phyloP scores from a whole-genome alignment of 202 grass and related monocot genomes.

The Zoysia matrella region DNA sequence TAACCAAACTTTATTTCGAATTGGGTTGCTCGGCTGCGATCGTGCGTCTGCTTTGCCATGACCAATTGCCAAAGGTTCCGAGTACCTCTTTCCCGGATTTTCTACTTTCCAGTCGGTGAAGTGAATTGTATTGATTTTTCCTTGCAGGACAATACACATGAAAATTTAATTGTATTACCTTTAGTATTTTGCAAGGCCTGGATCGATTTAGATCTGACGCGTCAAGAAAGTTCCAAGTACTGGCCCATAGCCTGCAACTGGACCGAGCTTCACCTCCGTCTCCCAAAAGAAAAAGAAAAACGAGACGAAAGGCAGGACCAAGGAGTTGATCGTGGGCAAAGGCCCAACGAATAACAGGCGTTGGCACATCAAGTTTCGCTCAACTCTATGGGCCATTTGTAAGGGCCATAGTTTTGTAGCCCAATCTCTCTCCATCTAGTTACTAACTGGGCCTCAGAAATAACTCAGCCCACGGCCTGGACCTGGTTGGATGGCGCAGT shows the following conservation, averaged over 20 bases:
- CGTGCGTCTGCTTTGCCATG: not conserved
- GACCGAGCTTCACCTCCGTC: not conserved
- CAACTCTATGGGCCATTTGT: not conserved
- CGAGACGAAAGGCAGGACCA: not conserved
- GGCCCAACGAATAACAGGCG: slow-evolving; percentile 1
- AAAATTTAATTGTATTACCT: not conserved
- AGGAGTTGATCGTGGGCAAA: not conserved
- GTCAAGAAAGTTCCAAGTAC: not conserved
- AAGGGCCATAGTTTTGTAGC: too few species aligned
- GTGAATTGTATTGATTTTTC: too few species aligned
- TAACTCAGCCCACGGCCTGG: too few species aligned
- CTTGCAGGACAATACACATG: too few species aligned
- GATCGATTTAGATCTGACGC: too few species aligned
- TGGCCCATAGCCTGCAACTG: not conserved
- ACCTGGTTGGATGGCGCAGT: too few species aligned
- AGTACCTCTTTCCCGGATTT: too few species aligned
- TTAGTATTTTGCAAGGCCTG: not conserved
- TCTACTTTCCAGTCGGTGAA: too few species aligned
- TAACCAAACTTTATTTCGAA: slow-evolving; percentile 41
- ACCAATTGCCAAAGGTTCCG: too few species aligned
- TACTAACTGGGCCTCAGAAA: too few species aligned
- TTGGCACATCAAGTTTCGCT: slow-evolving; percentile 31
- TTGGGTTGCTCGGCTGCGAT: not conserved
- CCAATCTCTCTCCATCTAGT: too few species aligned
- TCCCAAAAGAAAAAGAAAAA: not conserved